Evolutionary conservation across 129 eudicot genomes (phyloP).

Genomic region (Arctium lappa): DNA sequence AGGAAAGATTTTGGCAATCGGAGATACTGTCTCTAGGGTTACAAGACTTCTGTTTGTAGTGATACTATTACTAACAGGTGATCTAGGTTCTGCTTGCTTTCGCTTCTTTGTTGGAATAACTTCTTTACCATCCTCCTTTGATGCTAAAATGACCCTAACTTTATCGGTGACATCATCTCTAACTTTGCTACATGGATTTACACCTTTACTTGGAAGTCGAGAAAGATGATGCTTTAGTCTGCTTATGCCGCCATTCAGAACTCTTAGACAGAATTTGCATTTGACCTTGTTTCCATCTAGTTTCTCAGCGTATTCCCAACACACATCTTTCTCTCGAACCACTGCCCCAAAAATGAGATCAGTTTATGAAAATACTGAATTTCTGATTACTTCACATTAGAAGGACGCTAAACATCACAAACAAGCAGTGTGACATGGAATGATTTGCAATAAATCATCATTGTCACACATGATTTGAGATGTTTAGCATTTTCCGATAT

Average conservation of each 20-base stretch:
- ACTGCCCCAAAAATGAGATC: constrained; percentile 37
- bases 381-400: background rate
- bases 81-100: constrained; percentile 48
- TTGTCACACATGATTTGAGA: background rate
- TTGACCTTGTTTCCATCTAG: constrained; percentile 92
- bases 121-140: constrained; percentile 68
- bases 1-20: constrained; percentile 47
- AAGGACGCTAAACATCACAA: background rate
- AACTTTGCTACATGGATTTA: constrained; percentile 89
- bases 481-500: background rate
- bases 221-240: constrained; percentile 91
- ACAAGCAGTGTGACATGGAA: background rate
- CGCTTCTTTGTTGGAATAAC: constrained; percentile 45
- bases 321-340: constrained; percentile 91
- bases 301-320: constrained; percentile 95
- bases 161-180: constrained; percentile 83
- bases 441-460: background rate
- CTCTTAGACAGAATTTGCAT: constrained; percentile 88
- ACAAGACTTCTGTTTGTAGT: constrained; percentile 37
- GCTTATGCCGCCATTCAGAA: constrained; percentile 90
- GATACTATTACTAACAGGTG: constrained; percentile 34
- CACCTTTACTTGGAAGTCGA: constrained; percentile 93
- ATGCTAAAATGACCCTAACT: constrained; percentile 61
- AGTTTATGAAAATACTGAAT: background rate
- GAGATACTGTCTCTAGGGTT: constrained; percentile 41